These are phyloP conservation scores for Podila verticillata DNA, from an alignment of 192 early-diverging fungal species.

Conservation along the genomic window DNA sequence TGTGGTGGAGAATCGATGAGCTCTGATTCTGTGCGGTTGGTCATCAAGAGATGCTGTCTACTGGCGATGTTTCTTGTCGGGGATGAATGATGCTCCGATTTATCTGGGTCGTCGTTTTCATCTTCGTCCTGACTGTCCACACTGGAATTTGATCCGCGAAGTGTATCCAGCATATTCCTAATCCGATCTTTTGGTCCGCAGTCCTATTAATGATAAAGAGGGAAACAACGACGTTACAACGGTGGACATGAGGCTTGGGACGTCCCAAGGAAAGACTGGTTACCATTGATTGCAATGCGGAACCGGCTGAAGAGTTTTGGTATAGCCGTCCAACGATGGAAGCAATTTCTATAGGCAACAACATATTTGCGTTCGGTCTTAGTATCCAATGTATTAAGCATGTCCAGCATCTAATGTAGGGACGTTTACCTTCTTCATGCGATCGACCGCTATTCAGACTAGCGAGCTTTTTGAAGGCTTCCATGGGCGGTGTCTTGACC, in stretches of 20 bases:
- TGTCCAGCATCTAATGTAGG: background rate
- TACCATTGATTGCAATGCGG: conserved; percentile 28
- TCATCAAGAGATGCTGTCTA: background rate
- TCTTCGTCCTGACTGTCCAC: conserved; percentile 6
- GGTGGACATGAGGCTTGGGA: too few species aligned
- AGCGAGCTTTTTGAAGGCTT: conserved; percentile 30
- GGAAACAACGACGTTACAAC: background rate
- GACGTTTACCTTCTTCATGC: conserved; percentile 36
- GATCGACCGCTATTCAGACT: conserved; percentile 20
- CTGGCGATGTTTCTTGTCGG: conserved; percentile 31
- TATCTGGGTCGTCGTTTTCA: conserved; percentile 9
- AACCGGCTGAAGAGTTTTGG: conserved; percentile 24
- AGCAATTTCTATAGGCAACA: conserved; percentile 18
- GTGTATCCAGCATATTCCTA: conserved; percentile 29
- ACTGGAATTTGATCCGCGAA: conserved; percentile 5
- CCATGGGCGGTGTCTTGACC: conserved; percentile 36
- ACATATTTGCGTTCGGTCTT: too few species aligned
- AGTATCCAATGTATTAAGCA: background rate
- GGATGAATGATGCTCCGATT: conserved; percentile 15
- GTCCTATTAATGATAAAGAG: background rate
- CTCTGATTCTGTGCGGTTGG: background rate
- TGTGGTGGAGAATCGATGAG: conserved; percentile 10
- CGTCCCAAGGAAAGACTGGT: background rate
- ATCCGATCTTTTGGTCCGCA: conserved; percentile 22
- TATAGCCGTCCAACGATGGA: conserved; percentile 38